phyloP scores from a whole-genome alignment of 352 stramenopile species.

The Pythium monospermum region DNA sequence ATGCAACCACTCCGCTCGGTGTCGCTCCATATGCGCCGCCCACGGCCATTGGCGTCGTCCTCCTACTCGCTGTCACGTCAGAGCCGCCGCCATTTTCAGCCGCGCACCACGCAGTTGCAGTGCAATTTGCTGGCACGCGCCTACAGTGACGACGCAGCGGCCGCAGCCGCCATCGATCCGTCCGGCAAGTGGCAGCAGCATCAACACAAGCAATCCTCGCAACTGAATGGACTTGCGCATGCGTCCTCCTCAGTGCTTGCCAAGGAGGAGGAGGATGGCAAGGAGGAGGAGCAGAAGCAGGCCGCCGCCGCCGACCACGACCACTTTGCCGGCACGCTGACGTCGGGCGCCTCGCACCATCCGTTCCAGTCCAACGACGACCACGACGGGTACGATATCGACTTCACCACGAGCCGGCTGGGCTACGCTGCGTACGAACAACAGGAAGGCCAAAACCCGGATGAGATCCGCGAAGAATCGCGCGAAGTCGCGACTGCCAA shows the following conservation, averaged over 20 bases:
- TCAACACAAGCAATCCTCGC: constrained; percentile 2
- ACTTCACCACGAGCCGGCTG: constrained; percentile 70
- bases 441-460: constrained; percentile 23
- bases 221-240: too few relatives aligned
- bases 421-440: constrained; percentile 61
- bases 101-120: constrained; percentile 2
- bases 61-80: background rate
- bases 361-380: constrained; percentile 18
- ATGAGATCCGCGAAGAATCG: constrained; percentile 68
- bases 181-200: constrained; percentile 13
- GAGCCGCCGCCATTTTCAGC: too few relatives aligned
- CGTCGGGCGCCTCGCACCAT: constrained; percentile 22
- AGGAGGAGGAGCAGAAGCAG: constrained; percentile 4
- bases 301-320: constrained; percentile 1
- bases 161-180: background rate
- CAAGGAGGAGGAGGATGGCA: constrained; percentile 2
- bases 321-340: constrained; percentile 20
- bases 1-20: background rate
- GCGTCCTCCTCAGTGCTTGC: background rate
- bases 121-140: constrained; percentile 29
- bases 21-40: background rate
- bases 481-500: constrained; percentile 57
- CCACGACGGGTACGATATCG: constrained; percentile 37
- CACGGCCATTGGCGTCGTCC: background rate
- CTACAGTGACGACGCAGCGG: constrained; percentile 33